Evolutionary conservation across 208 protist species (phyloP).

Genomic region (Trichomonas tenax): DNA sequence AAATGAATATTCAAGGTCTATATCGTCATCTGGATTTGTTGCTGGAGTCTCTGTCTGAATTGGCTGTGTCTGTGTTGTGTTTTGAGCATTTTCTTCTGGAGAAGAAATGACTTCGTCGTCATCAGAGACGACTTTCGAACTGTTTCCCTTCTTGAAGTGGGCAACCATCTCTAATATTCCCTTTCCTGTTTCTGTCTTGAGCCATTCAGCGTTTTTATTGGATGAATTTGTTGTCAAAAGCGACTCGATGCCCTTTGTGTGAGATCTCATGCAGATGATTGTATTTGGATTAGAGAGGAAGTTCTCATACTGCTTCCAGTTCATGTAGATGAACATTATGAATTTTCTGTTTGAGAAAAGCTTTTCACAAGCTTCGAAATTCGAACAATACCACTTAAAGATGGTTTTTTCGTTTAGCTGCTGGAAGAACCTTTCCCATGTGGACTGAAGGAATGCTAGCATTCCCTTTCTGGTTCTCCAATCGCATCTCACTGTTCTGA

Average conservation of each 20-base stretch:
- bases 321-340: not conserved
- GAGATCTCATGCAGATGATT: not conserved
- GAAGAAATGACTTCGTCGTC: not conserved
- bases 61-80: not conserved
- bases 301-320: not conserved
- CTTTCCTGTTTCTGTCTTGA: not conserved
- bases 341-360: not conserved
- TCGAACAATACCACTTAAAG: not conserved
- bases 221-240: not conserved
- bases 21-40: not conserved
- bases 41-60: not conserved
- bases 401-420: not conserved
- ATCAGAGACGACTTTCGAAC: not conserved
- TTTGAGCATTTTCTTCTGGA: not conserved
- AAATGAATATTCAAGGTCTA: not conserved
- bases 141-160: not conserved
- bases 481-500: not conserved
- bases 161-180: not conserved
- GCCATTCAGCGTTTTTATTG: not conserved
- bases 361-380: not conserved
- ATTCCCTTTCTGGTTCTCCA: not conserved
- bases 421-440: not conserved
- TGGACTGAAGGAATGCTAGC: not conserved
- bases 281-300: not conserved
- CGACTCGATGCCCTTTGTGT: not conserved